These are phyloP conservation scores for Purshia tridentata DNA, from an alignment of 306 rosid species.

Conservation along the genomic window DNA sequence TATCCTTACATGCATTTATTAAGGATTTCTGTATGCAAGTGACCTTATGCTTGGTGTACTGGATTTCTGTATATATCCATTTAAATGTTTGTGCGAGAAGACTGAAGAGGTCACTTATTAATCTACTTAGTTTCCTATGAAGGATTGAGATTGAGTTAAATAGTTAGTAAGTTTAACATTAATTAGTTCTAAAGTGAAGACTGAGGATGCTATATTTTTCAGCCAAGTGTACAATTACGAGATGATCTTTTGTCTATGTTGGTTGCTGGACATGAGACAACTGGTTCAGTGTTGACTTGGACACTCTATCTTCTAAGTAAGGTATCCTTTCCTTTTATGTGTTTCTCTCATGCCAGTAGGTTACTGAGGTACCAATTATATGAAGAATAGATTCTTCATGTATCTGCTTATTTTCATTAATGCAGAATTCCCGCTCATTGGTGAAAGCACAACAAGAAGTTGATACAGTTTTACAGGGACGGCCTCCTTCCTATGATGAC, in stretches of 20 bases:
- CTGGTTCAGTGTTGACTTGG: constrained; percentile 96
- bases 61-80: background rate
- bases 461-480: constrained; percentile 78
- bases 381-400: background rate
- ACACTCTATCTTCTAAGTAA: constrained; percentile 92
- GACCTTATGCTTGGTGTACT: background rate
- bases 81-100: background rate
- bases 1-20: background rate
- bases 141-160: background rate
- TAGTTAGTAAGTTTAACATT: background rate
- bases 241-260: constrained; percentile 90
- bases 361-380: background rate
- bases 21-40: background rate
- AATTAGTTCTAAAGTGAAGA: constrained; percentile 20
- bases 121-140: background rate
- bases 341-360: background rate
- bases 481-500: constrained; percentile 73
- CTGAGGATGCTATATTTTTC: constrained; percentile 17
- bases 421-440: constrained; percentile 60
- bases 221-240: constrained; percentile 85
- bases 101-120: background rate
- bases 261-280: constrained; percentile 97
- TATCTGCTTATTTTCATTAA: constrained; percentile 15
- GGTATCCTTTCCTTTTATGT: constrained; percentile 47
- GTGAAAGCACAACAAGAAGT: constrained; percentile 82